Evolutionary conservation across 257 asterid species (phyloP), one percentile per base, ranked within the genome.

Genomic region (Nicotiana otophora): DNA sequence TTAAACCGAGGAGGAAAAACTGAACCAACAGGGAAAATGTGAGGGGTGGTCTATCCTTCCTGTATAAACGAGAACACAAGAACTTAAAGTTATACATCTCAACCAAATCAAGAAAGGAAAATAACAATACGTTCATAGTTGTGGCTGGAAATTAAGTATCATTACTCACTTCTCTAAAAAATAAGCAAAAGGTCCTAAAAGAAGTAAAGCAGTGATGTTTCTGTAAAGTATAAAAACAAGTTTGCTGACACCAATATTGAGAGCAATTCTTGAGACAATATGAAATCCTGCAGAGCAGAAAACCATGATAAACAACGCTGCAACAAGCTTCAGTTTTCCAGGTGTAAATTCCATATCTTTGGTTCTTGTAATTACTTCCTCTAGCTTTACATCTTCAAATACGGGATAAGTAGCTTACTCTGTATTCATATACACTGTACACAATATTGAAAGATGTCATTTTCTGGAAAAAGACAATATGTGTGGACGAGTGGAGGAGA

Each of bases 41-140:
- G 69, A 94, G 92, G 34, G 94, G 94, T 78, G 98, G 96, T 80
- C 95, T 91, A 16, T 92, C 97, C 81, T 90, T 91, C 91, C 98
- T 90, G 97, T 4, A 51, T 80, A 33, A 84, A 55, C n/a, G 3
- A 55, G 53, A 30, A 17, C n/a, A 67, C 9, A 6, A 14, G n/a
- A 28, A 11, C 31, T 7, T 10, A 33, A 30, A 12, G 76, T 67
- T 33, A 67, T 2, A 11, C 11, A 17, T 30, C 28, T 5, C 20
- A 55, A 55, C 0, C n/a, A 55, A 61, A 46, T 1, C 1, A 36
- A 36, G 9, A 36, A 62, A 30, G 30, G 14, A 64, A 20, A 30
- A 51, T 0, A 66, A 55, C 20, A 55, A 16, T n/a, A 67, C 10
- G 4, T 67, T 31, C 12, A 1, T 67, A n/a, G 28, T 6, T 30